Evolutionary conservation across 1,284 basidiomycete species (phyloP).

Genomic region (Sphaerobolus stellatus): DNA sequence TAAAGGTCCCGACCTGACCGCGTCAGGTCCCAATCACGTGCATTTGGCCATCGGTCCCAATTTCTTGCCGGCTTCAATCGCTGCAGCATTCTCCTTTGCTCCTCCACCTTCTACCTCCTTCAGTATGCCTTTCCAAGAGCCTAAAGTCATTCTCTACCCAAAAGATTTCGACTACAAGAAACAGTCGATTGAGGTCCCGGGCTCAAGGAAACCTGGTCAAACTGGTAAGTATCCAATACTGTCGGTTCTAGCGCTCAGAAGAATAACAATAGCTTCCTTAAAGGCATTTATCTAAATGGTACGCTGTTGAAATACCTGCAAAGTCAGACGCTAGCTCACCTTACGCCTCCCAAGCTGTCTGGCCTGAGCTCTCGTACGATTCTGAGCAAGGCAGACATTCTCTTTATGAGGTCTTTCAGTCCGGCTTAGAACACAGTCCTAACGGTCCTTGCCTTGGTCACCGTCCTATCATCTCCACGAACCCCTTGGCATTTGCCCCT

Average conservation of each 20-base stretch:
- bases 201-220: slow-evolving; percentile 75
- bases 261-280: not conserved
- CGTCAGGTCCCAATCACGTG: too few species aligned
- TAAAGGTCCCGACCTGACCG: too few species aligned
- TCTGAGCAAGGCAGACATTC: not conserved
- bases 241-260: not conserved
- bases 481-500: slow-evolving; percentile 67
- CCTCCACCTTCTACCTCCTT: slow-evolving; percentile 7
- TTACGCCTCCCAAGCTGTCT: slow-evolving; percentile 3
- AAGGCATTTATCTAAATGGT: slow-evolving; percentile 14
- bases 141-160: slow-evolving; percentile 35
- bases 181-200: slow-evolving; percentile 68
- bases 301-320: not conserved
- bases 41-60: too few species aligned
- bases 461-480: slow-evolving; percentile 61
- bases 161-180: slow-evolving; percentile 51
- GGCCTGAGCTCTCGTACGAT: slow-evolving; percentile 1
- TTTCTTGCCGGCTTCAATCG: too few species aligned
- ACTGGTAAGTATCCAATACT: slow-evolving; percentile 51
- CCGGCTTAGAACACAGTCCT: slow-evolving; percentile 49
- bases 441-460: slow-evolving; percentile 63
- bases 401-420: slow-evolving; percentile 61
- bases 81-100: slow-evolving; percentile 2
- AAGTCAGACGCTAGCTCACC: not conserved
- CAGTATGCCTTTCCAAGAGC: slow-evolving; percentile 21